Base-by-base conservation (phyloP, 1,139 yeast genomes). In the Hansenula lynferdii region DNA sequence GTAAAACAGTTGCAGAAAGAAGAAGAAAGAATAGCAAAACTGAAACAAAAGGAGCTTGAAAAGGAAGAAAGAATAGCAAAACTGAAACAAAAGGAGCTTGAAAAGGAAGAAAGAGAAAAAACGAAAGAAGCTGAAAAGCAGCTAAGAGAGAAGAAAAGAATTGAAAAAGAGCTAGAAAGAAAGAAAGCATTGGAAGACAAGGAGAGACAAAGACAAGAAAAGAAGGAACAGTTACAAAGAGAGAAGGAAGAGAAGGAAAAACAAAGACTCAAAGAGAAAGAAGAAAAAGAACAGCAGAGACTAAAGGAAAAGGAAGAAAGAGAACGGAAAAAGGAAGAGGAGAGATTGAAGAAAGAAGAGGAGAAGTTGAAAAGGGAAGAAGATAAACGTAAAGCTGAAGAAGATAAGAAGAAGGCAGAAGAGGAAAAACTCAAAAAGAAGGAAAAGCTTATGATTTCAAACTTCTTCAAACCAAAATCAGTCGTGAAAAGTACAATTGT, bases 391-490 rank as follows among this genome's bases (percentile, higher is more conserved):
- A 51, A 57, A 46, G 38, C 58, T 17, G 66, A 62, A 33, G 64
- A 50, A 35, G 56, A 52, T 28, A 62, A 33, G 64, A 50, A 35
- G 56, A 52, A n/a, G n/a, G n/a, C n/a, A n/a, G 62, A 53, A 47
- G 61, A 51, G 38, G 60, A 53, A 37, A 57, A 51, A 32, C 44
- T 37, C 18, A 43, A 44, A 23, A 52, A 57, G 35, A 55, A 54
- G 29, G 53, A 50, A 40, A 58, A 78, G 50, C 65, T 68, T 58
- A 69, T 71, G 40, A 78, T 80, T 35, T 75, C 78, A 8, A 75
- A 69, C 39, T 80, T 80, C 49, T 80, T 80, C 54, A 65, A 56
- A 36, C 57, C 56, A 36, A 54, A 59, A 27, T 47, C 50, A 19
- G 53, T 54, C 22, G 40, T 51, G 5, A 43, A 53, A 22, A 51